Percentiles rank a stretch among this genome's conserved stretches.
These are phyloP conservation scores for Botrytis paeoniae DNA, from an alignment of 2,329 filamentous ascomycete species.

Conservation along the genomic window DNA sequence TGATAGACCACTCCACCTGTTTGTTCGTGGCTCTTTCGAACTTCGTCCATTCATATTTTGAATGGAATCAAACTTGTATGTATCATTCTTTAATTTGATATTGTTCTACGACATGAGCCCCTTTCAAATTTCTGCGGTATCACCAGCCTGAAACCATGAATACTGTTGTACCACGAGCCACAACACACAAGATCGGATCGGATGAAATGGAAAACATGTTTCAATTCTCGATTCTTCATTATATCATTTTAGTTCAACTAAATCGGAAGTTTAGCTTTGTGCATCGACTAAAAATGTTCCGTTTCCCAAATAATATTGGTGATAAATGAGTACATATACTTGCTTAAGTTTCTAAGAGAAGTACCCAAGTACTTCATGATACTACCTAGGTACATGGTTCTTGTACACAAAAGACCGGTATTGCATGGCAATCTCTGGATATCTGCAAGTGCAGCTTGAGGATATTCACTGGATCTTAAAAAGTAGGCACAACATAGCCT, in stretches of 20 bases:
- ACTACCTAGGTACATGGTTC: not conserved
- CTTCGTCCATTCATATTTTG: not conserved
- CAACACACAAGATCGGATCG: not conserved
- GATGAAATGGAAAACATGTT: not conserved
- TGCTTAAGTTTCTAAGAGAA: not conserved
- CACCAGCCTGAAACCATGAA: not conserved
- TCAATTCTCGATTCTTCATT: not conserved
- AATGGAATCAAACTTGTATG: not conserved
- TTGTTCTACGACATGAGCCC: not conserved
- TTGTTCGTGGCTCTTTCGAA: not conserved
- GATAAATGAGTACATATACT: not conserved
- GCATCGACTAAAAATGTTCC: not conserved
- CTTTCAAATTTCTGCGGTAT: not conserved
- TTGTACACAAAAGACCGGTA: not conserved
- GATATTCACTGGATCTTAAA: not conserved
- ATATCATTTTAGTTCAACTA: not conserved
- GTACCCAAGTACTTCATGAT: not conserved
- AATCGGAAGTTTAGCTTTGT: not conserved
- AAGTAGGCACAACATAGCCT: not conserved
- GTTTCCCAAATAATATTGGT: not conserved
- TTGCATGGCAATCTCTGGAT: not conserved
- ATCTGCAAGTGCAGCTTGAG: not conserved
- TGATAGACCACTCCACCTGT: not conserved
- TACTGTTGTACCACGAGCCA: not conserved
- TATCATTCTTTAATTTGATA: not conserved